These are phyloP conservation scores for Musa acuminata DNA, from an alignment of 176 grass and related monocot genomes.

Conservation along the genomic window DNA sequence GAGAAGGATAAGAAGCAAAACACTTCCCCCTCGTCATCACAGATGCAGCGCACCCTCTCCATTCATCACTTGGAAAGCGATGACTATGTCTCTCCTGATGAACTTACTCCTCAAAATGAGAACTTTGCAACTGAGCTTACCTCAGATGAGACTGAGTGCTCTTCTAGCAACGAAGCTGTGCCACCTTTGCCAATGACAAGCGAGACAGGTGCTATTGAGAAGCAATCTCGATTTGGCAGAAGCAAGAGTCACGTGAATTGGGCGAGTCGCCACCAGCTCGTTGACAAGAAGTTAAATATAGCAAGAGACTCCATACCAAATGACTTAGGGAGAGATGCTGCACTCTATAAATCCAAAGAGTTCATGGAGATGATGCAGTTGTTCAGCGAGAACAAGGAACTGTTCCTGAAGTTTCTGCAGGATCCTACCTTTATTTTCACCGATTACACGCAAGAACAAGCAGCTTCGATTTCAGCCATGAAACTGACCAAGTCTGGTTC, in stretches of 20 bases:
- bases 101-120: slow-evolving; percentile 25
- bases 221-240: not conserved
- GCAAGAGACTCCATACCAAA: slow-evolving; percentile 18
- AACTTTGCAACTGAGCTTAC: slow-evolving; percentile 8
- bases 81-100: slow-evolving; percentile 37
- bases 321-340: slow-evolving; percentile 7
- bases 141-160: slow-evolving; percentile 22
- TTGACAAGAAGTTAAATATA: not conserved
- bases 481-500: slow-evolving; percentile 30
- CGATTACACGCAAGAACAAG: slow-evolving; percentile 31
- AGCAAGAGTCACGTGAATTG: slow-evolving; percentile 6
- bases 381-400: slow-evolving; percentile 47
- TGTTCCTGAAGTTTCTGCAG: slow-evolving; percentile 59
- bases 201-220: not conserved
- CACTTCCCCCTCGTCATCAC: slow-evolving; percentile 26
- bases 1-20: slow-evolving; percentile 30
- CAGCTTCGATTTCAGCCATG: slow-evolving; percentile 18
- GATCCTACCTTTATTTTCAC: slow-evolving; percentile 42
- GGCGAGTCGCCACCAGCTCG: slow-evolving; percentile 8
- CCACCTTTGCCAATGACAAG: not conserved
- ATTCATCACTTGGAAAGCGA: slow-evolving; percentile 60
- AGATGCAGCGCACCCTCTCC: slow-evolving; percentile 30
- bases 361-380: slow-evolving; percentile 51
- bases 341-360: slow-evolving; percentile 44
- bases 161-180: slow-evolving; percentile 3